Evolutionary conservation across 257 asterid species (phyloP), one percentile per base, ranked within the genome.

Genomic region (Haberlea rhodopensis): DNA sequence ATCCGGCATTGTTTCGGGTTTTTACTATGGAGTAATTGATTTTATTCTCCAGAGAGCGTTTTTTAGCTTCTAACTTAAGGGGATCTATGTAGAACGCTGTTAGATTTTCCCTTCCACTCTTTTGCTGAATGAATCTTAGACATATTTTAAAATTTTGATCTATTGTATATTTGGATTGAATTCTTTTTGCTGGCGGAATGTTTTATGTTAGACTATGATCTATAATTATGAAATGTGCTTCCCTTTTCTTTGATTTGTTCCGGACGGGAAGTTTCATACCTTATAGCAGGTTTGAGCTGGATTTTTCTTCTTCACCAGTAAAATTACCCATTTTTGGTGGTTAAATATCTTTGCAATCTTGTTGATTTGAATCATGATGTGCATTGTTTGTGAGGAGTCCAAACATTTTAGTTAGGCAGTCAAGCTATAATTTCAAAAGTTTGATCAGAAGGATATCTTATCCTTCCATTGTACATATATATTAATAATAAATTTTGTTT

Each of bases 291-390:
- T 45, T 54, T 20, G 16, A 37, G 60, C 46, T 37, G 25, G 59
- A 51, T 45, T 43, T 15, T 22, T 26, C 11, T 57, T 55, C 10
- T 57, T 62, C 63, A 34, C 34, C 7, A 23, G 67, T 63, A 20
- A 49, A 56, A 6, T 15, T 43, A 31, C 56, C 56, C 31, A 23
- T 37, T 18, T 49, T 58, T 23, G 34, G 46, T 57, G 60, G 49
- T 43, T 20, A 43, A 43, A 43, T 15, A 15, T 27, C 60, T 59
- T 20, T 5, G 18, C 63, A 6, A 58, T 25, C 63, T 51, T 53
- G 16, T 21, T 55, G 22, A 66, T 56, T 52, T 61, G 57, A 62
- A 27, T 57, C 66, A 48, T 55, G 69, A 20, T 58, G 19, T 25
- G 54, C 46, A 13, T 58, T 71, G 3, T 60, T 23, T 20, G 51